Conservation (phyloP, 2,329 filamentous ascomycete species). For the Verticillium tricorpus region DNA sequence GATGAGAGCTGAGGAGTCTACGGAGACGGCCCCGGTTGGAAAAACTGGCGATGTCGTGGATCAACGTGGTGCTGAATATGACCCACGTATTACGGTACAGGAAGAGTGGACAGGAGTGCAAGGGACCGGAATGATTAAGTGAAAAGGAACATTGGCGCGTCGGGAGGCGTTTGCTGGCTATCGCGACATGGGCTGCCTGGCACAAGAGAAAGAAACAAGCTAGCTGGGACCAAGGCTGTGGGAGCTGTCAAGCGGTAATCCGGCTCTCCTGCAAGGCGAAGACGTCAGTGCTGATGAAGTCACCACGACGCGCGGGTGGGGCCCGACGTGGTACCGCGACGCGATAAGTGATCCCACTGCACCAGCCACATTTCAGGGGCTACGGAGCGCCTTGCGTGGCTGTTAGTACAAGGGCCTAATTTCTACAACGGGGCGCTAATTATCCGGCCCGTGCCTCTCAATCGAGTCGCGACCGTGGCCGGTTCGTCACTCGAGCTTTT, state of each 20-base stretch:
- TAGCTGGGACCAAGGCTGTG: neutral
- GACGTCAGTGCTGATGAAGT: neutral
- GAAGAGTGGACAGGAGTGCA: neutral
- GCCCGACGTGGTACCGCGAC: neutral
- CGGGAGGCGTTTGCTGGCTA: neutral
- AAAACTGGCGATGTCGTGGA: no score
- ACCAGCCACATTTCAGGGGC: neutral
- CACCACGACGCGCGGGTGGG: neutral
- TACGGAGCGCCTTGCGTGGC: neutral
- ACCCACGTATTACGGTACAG: neutral
- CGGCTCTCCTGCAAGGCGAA: neutral
- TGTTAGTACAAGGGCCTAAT: neutral
- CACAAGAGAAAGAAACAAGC: neutral
- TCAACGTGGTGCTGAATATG: neutral
- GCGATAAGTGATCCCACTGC: neutral
- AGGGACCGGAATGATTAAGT: neutral
- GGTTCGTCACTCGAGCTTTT: conserved; percentile 1
- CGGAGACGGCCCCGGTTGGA: no score
- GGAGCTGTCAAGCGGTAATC: neutral
- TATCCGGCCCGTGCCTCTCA: neutral
- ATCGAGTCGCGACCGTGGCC: conserved; percentile 5
- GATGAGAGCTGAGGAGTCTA: neutral
- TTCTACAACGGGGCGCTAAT: neutral
- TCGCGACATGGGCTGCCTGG: neutral
- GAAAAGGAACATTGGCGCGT: neutral